These are phyloP conservation scores for Colletotrichum chrysophilum DNA, from an alignment of 2,329 filamentous ascomycete species.

Conservation along the genomic window DNA sequence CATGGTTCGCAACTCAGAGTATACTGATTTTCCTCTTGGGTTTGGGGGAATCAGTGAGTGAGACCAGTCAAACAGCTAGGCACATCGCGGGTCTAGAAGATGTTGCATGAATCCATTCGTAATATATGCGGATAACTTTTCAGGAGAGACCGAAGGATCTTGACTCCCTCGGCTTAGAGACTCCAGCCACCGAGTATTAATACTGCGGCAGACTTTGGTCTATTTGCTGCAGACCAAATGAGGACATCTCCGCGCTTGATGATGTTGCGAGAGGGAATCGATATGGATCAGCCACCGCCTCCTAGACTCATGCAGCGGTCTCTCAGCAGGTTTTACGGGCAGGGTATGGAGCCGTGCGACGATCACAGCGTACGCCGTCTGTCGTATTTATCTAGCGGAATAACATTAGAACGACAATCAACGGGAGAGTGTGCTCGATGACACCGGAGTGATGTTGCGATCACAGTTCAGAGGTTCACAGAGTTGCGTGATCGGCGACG, in stretches of 20 bases:
- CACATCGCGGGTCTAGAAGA: background rate
- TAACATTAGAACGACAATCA: too few relatives aligned
- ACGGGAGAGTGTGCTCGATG: background rate
- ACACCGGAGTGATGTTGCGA: background rate
- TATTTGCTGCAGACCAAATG: too few relatives aligned
- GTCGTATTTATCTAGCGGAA: fast-evolving
- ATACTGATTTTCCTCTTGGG: fast-evolving
- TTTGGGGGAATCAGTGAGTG: background rate
- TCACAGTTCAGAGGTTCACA: too few relatives aligned
- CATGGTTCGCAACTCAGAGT: fast-evolving
- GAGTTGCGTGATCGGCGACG: background rate
- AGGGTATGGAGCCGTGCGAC: fast-evolving
- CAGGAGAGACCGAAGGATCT: fast-evolving
- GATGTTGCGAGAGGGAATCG: too few relatives aligned
- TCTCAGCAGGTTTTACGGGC: too few relatives aligned
- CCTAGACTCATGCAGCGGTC: too few relatives aligned
- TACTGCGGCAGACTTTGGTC: background rate
- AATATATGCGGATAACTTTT: background rate
- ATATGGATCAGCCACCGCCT: too few relatives aligned
- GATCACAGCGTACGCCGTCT: fast-evolving
- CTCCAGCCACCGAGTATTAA: background rate
- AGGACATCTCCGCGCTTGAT: too few relatives aligned
- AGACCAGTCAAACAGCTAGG: fast-evolving
- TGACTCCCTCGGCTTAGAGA: background rate
- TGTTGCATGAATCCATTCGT: background rate